Evolutionary conservation across 306 rosid species (phyloP).

Genomic region (Potentilla sterilis): DNA sequence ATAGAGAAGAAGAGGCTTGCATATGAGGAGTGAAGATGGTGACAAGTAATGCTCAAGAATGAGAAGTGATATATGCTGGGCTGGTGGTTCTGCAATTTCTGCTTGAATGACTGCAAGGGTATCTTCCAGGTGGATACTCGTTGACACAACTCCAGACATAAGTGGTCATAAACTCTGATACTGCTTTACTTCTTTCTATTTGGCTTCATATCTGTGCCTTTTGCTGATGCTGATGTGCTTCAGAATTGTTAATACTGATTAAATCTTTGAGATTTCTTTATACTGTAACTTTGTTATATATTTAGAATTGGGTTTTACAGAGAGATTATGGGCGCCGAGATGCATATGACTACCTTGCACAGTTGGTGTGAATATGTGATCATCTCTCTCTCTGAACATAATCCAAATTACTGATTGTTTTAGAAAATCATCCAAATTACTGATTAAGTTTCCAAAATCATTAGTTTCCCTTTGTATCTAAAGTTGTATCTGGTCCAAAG

Average conservation of each 20-base stretch:
- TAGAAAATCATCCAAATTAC: too few species aligned
- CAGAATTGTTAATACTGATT: not conserved
- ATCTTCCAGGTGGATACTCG: not conserved
- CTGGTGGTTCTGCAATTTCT: not conserved
- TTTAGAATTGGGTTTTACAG: not conserved
- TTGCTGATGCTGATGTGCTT: not conserved
- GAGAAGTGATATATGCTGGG: not conserved
- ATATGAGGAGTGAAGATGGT: not conserved
- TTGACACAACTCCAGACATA: not conserved
- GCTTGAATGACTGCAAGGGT: not conserved
- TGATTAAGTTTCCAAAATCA: too few species aligned
- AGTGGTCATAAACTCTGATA: not conserved
- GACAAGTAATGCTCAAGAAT: not conserved
- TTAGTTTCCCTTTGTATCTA: too few species aligned
- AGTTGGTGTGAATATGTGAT: not conserved
- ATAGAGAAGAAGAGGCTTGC: not conserved
- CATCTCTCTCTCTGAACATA: too few species aligned
- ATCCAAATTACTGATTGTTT: too few species aligned
- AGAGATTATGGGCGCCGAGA: too few species aligned
- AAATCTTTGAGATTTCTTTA: not conserved
- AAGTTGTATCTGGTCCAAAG: too few species aligned
- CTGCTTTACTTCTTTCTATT: not conserved
- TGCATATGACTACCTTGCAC: not conserved
- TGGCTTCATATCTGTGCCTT: not conserved
- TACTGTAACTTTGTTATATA: not conserved